Evolutionary conservation across 106 monocot species (phyloP), one percentile per base, ranked within the genome.

Genomic region (Hemerocallis citrina): DNA sequence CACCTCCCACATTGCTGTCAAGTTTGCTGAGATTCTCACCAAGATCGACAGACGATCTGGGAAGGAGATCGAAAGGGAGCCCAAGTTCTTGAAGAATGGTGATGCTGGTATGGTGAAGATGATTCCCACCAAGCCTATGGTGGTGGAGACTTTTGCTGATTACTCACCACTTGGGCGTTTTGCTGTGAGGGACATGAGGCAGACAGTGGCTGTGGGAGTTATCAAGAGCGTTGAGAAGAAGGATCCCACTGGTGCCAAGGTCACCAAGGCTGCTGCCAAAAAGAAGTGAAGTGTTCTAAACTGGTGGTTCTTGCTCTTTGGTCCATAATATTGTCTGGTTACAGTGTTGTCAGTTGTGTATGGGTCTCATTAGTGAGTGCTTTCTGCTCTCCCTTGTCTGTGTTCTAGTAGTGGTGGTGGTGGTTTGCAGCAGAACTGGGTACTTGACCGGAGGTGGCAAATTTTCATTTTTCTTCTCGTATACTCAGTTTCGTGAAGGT

Each of bases 211-310:
- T 39, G 81, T 81, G 0, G 81, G 81, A 19, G 81, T 81, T 41
- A 81, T 81, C 67, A 81, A 81, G 75, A 72, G 67, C 16, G 81
- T 81, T 7, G 81, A 81, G 75, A 81, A 81, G 71, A 81, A 81
- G 75, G 81, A 81, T 45, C 75, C 81, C 7, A 67, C 67, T 3
- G 81, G 81, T 32, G 76, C 81, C 59, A 81, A 81, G 76, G 64
- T 81, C 23, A 81, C 81, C 76, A 81, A 81, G 64, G 72, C 81
- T 60, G 81, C 81, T 34, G 76, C 68, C 19, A 81, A 81, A 68
- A 81, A 81, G 76, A 81, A 81, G 45, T 81, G 71, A 81, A 25
- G 10, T 4, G 1, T 1, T 12, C n/a, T n/a, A n/a, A n/a, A n/a
- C n/a, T n/a, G n/a, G n/a, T n/a, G n/a, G n/a, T n/a, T n/a, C n/a